phyloP scores from a whole-genome alignment of 257 asterid species.

The Gentiana dahurica region DNA sequence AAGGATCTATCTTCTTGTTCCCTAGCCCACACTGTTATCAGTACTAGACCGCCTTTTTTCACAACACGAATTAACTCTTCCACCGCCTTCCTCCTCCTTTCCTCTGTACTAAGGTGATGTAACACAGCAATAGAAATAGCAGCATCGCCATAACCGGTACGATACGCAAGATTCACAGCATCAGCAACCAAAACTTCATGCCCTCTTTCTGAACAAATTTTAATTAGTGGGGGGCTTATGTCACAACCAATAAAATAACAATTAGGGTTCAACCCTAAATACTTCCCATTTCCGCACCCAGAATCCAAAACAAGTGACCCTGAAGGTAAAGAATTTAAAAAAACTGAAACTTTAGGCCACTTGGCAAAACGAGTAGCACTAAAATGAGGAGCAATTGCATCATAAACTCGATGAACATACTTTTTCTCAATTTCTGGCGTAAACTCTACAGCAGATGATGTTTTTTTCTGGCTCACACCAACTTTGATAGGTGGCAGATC shows the following conservation, averaged over 20 bases:
- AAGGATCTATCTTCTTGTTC: conserved; percentile 80
- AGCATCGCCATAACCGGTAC: conserved; percentile 82
- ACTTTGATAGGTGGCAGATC: conserved; percentile 36
- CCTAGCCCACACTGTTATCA: conserved; percentile 98
- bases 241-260: conserved; percentile 81
- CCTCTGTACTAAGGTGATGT: conserved; percentile 88
- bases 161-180: conserved; percentile 84
- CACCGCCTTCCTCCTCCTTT: conserved; percentile 76
- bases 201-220: conserved; percentile 69
- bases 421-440: conserved; percentile 95
- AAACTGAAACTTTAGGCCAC: conserved; percentile 94
- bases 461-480: conserved; percentile 16
- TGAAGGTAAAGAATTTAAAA: conserved; percentile 51
- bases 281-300: conserved; percentile 96
- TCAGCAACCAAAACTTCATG: conserved; percentile 92
- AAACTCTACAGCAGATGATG: conserved; percentile 38
- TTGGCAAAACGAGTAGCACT: conserved; percentile 92
- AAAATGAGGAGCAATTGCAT: conserved; percentile 99
- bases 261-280: conserved; percentile 64
- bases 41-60: conserved; percentile 60
- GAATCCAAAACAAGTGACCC: conserved; percentile 88
- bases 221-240: conserved; percentile 69
- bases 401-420: conserved; percentile 88
- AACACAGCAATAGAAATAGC: conserved; percentile 94
- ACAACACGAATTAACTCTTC: conserved; percentile 81